Conservation (phyloP, 2,329 filamentous ascomycete genomes). For the Epichloe aotearoae region DNA sequence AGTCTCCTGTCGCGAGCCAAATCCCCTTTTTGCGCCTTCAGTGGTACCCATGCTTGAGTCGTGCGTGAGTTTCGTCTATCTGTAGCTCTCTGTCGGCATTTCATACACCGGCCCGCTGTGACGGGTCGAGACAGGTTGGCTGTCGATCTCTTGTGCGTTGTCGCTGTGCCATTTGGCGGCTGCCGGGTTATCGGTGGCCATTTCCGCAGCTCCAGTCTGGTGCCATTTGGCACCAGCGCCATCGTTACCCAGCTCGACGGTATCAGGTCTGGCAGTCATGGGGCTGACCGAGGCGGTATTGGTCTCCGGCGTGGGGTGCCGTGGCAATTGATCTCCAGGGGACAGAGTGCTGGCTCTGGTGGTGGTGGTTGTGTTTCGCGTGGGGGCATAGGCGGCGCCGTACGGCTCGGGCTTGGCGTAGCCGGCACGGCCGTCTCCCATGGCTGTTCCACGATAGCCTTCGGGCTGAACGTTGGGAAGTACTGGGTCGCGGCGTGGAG, state of each 20-base stretch:
- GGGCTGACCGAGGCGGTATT: constrained; percentile 8
- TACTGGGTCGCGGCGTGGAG: constrained; percentile 14
- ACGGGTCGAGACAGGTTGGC: constrained; percentile 19
- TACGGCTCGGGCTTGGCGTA: constrained; percentile 25
- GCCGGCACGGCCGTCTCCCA: constrained; percentile 25
- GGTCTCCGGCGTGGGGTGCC: constrained; percentile 14
- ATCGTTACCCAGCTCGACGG: constrained; percentile 10
- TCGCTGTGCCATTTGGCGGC: constrained; percentile 22
- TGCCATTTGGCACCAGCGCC: constrained; percentile 5
- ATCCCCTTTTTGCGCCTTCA: neutral
- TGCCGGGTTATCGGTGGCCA: constrained; percentile 18
- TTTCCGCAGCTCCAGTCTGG: constrained; percentile 14
- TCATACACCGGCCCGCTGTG: constrained; percentile 27
- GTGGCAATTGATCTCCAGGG: constrained; percentile 11
- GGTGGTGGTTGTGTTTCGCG: constrained; percentile 10
- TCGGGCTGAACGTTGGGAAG: constrained; percentile 15
- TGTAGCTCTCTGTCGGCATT: constrained; percentile 27
- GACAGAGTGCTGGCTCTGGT: constrained; percentile 8
- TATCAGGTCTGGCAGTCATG: constrained; percentile 3
- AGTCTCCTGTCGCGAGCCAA: neutral
- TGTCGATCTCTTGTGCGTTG: constrained; percentile 26
- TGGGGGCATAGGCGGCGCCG: constrained; percentile 17
- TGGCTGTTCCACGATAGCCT: constrained; percentile 27
- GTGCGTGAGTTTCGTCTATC: constrained; percentile 10
- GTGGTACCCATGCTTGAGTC: neutral